Percentiles rank a stretch among this genome's conserved stretches.
Evolutionary conservation across 768 basidiomycete genomes (phyloP).

Genomic region (Podaxis sp.): DNA sequence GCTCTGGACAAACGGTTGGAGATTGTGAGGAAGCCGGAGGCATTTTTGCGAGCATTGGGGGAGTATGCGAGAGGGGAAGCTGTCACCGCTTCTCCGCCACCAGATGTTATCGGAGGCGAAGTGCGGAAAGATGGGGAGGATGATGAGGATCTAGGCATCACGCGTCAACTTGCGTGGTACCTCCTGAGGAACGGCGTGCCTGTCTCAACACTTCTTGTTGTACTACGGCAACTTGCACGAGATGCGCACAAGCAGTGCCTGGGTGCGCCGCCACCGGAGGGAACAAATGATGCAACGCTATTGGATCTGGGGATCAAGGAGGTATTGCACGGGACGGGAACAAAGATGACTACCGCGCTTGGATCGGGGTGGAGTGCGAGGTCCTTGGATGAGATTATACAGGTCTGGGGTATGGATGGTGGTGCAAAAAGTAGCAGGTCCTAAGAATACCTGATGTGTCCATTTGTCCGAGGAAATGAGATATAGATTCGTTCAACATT

Average conservation of each 20-base stretch:
- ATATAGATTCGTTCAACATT: neutral
- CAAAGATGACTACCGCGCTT: conserved; percentile 69
- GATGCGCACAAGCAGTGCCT: conserved; percentile 63
- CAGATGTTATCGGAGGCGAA: conserved; percentile 3
- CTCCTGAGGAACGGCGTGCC: conserved; percentile 69
- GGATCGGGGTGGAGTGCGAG: conserved; percentile 75
- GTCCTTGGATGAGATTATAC: conserved; percentile 66
- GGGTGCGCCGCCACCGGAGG: conserved; percentile 48
- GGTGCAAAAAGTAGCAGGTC: neutral
- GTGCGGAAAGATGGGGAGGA: conserved; percentile 15
- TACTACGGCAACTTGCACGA: conserved; percentile 59
- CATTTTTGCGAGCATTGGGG: conserved; percentile 44
- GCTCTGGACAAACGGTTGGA: conserved; percentile 61
- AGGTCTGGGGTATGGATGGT: conserved; percentile 44
- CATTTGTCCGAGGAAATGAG: neutral
- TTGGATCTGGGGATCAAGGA: conserved; percentile 68
- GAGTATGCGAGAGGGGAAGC: conserved; percentile 58
- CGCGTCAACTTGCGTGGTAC: conserved; percentile 65
- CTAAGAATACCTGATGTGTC: neutral
- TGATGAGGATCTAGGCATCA: conserved; percentile 21
- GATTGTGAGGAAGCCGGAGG: conserved; percentile 35
- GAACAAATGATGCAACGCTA: conserved; percentile 37
- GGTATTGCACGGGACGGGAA: conserved; percentile 83
- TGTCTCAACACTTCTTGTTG: conserved; percentile 61
- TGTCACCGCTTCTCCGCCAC: conserved; percentile 23